These are phyloP conservation scores for Xerocomellus amylosporus DNA, from an alignment of 768 basidiomycete species.

Conservation along the genomic window DNA sequence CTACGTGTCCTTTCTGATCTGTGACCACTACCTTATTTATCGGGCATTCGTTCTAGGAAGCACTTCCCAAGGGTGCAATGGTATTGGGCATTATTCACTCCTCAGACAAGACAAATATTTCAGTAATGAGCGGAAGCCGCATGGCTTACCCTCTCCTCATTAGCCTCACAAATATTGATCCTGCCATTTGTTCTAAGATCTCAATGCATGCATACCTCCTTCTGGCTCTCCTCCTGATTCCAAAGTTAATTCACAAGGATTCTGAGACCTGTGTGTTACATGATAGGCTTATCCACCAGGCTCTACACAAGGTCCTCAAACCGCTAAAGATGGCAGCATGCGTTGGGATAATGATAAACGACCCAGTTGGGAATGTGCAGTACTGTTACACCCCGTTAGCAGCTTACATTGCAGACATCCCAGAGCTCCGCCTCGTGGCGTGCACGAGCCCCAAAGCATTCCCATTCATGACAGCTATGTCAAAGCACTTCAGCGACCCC, in stretches of 20 bases:
- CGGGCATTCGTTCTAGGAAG: neutral
- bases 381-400: neutral
- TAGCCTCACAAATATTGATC: no score
- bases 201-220: no score
- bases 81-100: conserved; percentile 1
- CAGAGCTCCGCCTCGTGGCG: neutral
- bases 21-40: neutral
- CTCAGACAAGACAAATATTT: conserved; percentile 12
- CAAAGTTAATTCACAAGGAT: no score
- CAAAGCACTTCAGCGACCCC: no score
- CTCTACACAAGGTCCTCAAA: no score
- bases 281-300: no score
- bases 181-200: no score
- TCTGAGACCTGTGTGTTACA: no score
- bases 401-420: neutral
- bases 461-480: neutral
- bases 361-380: neutral
- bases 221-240: no score
- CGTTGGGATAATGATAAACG: neutral
- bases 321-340: no score
- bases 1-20: conserved; percentile 1
- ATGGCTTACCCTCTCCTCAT: no score
- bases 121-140: neutral
- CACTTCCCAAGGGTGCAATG: conserved; percentile 7
- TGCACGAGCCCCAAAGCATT: neutral